These are phyloP conservation scores for Lenwebbia sp. DNA, from an alignment of 345 rosid genomes.

Conservation along the genomic window DNA sequence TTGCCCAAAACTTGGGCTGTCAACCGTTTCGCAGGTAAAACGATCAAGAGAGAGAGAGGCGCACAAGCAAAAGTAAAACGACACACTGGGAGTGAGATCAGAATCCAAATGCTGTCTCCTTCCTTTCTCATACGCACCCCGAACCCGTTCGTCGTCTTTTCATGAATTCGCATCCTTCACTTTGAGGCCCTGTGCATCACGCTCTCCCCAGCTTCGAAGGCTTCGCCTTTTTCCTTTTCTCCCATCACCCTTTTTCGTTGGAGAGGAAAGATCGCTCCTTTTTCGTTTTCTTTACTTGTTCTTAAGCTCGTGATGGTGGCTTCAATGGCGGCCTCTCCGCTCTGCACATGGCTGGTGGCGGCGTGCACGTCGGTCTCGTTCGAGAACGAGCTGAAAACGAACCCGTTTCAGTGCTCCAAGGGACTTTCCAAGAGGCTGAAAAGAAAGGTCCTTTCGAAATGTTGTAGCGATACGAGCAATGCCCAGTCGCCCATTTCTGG, in stretches of 20 bases:
- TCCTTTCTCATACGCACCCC: not conserved
- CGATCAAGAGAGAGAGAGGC: not conserved
- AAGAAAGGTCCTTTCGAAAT: slow-evolving; percentile 10
- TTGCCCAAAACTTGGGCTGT: slow-evolving; percentile 11
- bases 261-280: not conserved
- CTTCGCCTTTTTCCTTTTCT: not conserved
- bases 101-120: not conserved
- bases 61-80: not conserved
- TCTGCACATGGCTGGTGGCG: slow-evolving; percentile 34
- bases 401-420: slow-evolving; percentile 1
- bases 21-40: not conserved
- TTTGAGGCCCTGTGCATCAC: not conserved
- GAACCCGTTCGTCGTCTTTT: not conserved
- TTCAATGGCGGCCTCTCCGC: slow-evolving; percentile 19
- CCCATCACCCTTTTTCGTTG: not conserved
- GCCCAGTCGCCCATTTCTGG: not conserved
- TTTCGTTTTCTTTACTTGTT: not conserved
- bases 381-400: slow-evolving; percentile 3
- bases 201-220: not conserved
- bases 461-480: not conserved
- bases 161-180: not conserved
- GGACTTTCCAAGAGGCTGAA: slow-evolving; percentile 1
- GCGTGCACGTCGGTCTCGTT: slow-evolving; percentile 31
- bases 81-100: not conserved
- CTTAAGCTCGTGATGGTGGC: not conserved